phyloP scores from a whole-genome alignment of 257 asterid genomes.

The Oldenlandia corymbosa region DNA sequence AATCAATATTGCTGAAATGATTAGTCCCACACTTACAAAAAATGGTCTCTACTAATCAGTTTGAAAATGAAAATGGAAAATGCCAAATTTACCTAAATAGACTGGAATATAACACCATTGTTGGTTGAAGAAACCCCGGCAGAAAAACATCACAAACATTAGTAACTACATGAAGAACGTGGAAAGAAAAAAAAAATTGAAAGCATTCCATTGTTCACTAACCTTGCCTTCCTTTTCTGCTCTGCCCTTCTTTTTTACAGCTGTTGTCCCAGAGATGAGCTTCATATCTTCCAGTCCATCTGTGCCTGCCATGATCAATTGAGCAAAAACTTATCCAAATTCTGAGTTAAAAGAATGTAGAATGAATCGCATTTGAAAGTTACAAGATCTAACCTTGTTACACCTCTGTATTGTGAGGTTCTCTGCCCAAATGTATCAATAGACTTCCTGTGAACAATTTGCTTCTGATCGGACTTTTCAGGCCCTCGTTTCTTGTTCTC shows the following conservation, averaged over 20 bases:
- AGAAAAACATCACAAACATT: constrained; percentile 22
- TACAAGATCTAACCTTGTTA: constrained; percentile 59
- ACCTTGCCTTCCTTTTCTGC: constrained; percentile 98
- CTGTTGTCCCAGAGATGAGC: constrained; percentile 99
- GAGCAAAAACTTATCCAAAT: not conserved
- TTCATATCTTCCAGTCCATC: constrained; percentile 99
- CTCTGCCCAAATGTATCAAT: constrained; percentile 94
- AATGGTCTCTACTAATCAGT: not conserved
- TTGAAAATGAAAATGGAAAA: not conserved
- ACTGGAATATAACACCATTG: constrained; percentile 43
- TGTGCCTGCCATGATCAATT: constrained; percentile 48
- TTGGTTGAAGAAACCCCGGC: constrained; percentile 22
- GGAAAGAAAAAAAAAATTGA: not conserved
- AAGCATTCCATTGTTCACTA: constrained; percentile 9
- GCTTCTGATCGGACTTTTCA: constrained; percentile 57
- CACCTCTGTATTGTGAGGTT: constrained; percentile 94
- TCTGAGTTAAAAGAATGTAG: not conserved
- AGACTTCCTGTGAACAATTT: constrained; percentile 80
- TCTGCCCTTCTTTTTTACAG: constrained; percentile 99
- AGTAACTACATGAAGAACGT: constrained; percentile 11
- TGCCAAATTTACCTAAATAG: constrained; percentile 60
- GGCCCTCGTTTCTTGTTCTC: constrained; percentile 76
- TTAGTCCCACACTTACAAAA: not conserved
- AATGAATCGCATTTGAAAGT: not conserved
- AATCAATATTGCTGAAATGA: constrained; percentile 15